These are phyloP conservation scores for Eucalyptus brandiana DNA, from an alignment of 345 rosid genomes.

Conservation along the genomic window DNA sequence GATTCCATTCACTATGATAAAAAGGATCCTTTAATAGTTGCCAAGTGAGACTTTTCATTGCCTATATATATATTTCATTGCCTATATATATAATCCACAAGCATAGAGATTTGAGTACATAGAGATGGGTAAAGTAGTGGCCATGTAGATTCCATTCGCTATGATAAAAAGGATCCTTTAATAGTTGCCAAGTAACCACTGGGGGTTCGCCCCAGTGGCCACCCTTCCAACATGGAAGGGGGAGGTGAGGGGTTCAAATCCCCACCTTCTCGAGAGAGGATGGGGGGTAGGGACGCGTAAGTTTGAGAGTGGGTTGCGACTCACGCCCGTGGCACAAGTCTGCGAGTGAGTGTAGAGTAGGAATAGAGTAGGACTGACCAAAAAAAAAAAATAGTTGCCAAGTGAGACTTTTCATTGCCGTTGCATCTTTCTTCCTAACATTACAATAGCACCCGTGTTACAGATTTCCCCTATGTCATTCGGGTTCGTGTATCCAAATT, in stretches of 20 bases:
- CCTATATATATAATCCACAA: background rate
- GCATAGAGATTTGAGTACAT: too few relatives aligned
- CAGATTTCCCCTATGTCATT: background rate
- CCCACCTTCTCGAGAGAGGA: too few relatives aligned
- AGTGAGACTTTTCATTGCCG: background rate
- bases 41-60: background rate
- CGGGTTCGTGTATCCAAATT: background rate
- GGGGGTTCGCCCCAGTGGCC: too few relatives aligned
- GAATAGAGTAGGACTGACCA: too few relatives aligned
- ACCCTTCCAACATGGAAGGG: too few relatives aligned
- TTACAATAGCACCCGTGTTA: background rate
- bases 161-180: background rate
- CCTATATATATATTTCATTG: background rate
- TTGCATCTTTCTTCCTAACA: background rate
- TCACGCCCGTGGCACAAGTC: too few relatives aligned
- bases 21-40: background rate
- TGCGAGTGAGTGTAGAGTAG: too few relatives aligned
- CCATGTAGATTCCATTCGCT: background rate
- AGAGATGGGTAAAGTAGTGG: background rate
- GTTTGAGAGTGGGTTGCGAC: too few relatives aligned
- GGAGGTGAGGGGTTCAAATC: too few relatives aligned
- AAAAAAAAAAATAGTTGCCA: background rate
- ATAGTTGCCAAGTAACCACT: background rate
- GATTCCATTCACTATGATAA: background rate
- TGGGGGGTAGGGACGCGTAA: too few relatives aligned